Evolutionary conservation across 805 yeast species (phyloP), one percentile per base, ranked within the genome.

Genomic region (Lipomyces japonicus): DNA sequence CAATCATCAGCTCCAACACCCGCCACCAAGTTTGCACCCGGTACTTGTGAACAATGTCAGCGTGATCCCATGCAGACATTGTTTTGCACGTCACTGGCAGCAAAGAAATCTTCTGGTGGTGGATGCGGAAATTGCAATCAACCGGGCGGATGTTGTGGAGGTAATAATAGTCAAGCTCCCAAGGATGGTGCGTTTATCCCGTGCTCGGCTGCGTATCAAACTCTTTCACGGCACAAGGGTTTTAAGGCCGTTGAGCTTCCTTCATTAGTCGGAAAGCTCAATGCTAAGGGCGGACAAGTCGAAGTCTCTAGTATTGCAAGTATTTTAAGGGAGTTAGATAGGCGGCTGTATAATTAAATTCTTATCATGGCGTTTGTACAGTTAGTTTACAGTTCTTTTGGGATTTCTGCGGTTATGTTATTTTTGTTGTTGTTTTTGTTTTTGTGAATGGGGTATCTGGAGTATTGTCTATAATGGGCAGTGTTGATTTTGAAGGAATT

Each of bases 291-390:
- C 2, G 85, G 86, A 84, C 87, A 84, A 61, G 95, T 89, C 41
- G 96, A 89, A 63, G 95, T 86, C n/a, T 87, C 84, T 61, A 80
- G 88, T 59, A 93, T 89, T 30, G 95, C 93, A 26, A 84, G 84
- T 61, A 89, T 87, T 19, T 70, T 88, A 55, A 73, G 95, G 31
- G 93, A 87, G 61, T 71, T 89, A 63, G 96, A 89, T 66, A 75
- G 86, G 63, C 73, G 82, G 60, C 72, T 81, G 34, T 76, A 76
- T 60, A 71, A 75, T 54, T 77, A 64, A 24, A 26, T 3, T 7
- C n/a, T 35, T 34, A 12, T 14, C 9, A 7, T n/a, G 10, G 37
- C 19, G 37, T 18, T n/a, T 34, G 21, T 14, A 12, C 16, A 12
- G 37, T 14, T 14, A 28, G 32, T 28, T 10, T 28, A 14, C 14